Percentiles rank a stretch among this genome's conserved stretches.
Conservation (phyloP, 441 rosid species). For the Gossypium lobatum region DNA sequence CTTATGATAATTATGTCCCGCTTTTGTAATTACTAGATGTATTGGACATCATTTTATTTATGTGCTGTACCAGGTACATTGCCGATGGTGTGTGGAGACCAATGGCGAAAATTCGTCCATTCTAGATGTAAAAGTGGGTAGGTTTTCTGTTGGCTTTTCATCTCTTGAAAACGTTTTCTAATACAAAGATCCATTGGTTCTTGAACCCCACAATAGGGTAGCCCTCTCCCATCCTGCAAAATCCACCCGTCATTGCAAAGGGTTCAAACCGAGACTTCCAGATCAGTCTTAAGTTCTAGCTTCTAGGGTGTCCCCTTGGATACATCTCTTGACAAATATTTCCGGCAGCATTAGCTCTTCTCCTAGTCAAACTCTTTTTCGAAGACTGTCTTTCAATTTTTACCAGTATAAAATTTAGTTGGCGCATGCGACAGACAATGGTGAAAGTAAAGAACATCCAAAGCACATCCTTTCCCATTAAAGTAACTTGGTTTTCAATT, state of each 20-base stretch:
- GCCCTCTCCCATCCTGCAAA: neutral
- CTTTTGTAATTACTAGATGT: neutral
- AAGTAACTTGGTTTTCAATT: neutral
- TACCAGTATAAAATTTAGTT: neutral
- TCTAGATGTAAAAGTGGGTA: constrained; percentile 80
- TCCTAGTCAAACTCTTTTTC: neutral
- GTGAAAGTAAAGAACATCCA: neutral
- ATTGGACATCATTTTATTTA: neutral
- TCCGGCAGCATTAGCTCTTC: neutral
- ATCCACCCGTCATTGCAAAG: neutral
- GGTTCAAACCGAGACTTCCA: neutral
- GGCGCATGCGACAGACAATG: neutral
- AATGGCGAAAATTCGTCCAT: constrained; percentile 52
- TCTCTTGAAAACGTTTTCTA: neutral
- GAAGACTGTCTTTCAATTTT: neutral
- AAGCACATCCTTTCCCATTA: neutral
- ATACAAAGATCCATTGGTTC: neutral
- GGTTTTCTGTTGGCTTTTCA: constrained; percentile 20
- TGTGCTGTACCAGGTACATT: constrained; percentile 60
- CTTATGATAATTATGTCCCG: neutral
- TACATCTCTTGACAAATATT: neutral
- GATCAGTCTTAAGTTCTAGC: neutral
- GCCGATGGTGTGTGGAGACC: constrained; percentile 70
- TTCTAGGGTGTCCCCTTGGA: neutral
- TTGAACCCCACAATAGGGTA: too few species aligned